A percentile compares a stretch with the other conserved stretches of the same genome.
These are phyloP conservation scores for Fusarium sp. DNA, from an alignment of 2,329 filamentous ascomycete species.

Conservation along the genomic window DNA sequence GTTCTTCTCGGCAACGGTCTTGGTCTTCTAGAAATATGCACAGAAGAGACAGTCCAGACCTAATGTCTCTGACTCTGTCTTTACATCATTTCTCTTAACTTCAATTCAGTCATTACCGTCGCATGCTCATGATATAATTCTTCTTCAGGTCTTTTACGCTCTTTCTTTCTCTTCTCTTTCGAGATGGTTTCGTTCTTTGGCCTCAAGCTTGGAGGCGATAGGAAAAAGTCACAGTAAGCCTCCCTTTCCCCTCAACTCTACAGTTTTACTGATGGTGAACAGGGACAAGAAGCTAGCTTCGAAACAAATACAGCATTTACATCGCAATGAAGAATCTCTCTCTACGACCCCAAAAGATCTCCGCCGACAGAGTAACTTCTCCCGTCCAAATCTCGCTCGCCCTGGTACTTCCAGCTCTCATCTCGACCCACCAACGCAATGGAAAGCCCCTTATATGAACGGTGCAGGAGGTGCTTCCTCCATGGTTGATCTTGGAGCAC, in stretches of 20 bases:
- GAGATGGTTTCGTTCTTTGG: constrained; percentile 71
- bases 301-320: constrained; percentile 31
- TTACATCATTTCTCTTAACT: constrained; percentile 18
- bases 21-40: constrained; percentile 38
- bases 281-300: constrained; percentile 42
- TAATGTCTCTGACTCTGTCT: neutral
- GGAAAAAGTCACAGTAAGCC: constrained; percentile 66
- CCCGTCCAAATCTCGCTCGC: constrained; percentile 54
- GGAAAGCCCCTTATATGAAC: constrained; percentile 52
- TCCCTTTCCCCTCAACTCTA: neutral
- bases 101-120: constrained; percentile 4
- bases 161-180: neutral
- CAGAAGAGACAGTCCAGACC: constrained; percentile 7
- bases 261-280: constrained; percentile 14
- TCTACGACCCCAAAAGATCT: constrained; percentile 21
- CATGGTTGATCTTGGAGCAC: constrained; percentile 59
- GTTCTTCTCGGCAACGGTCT: constrained; percentile 28
- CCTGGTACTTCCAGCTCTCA: constrained; percentile 58
- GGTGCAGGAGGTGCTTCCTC: constrained; percentile 57
- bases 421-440: constrained; percentile 43
- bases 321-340: constrained; percentile 15
- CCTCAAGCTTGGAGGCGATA: constrained; percentile 66
- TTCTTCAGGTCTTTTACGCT: neutral
- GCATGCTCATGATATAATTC: constrained; percentile 32
- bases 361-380: constrained; percentile 54